Evolutionary conservation across 2,329 filamentous ascomycete genomes (phyloP), one percentile per base, ranked within the genome.

Genomic region (Colletotrichum endophyticum): DNA sequence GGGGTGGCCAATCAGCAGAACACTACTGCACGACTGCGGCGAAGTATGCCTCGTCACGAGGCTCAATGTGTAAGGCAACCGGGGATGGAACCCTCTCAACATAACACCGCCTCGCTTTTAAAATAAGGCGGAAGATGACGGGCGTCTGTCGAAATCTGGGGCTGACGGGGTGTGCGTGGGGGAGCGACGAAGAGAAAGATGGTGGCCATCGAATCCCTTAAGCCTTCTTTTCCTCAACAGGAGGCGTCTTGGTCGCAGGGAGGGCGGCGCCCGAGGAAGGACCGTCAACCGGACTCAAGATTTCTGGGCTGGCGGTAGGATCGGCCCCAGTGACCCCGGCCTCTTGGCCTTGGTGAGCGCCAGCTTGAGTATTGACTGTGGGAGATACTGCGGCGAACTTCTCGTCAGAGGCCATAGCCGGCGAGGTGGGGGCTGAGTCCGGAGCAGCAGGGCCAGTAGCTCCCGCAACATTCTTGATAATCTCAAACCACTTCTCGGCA

Each of bases 401-500:
- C 66, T 81, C 82, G 59, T 83, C 84, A 22, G 82, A 78, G 15
- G 80, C 80, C 57, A 80, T 78, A 19, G 79, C 79, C 19, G 85
- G 84, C 28, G 86, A 86, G 12, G 79, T 77, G 6, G 86, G 84
- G 19, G 75, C 78, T 15, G 80, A 80, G 62, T 81, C 80, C 59
- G 83, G 82, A 44, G 56, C 32, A 19, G 83, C 82, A 11, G 86
- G 82, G 1, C 85, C 87, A 1, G 86, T 86, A 8, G 88, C 85
- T 67, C 92, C 92, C 32, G 91, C 91, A 11, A 92, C 90, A 73
- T 88, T 85, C 62, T 89, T 87, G 81, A 98, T 94, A 78, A 95
- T 88, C 39, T 94, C 91, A 85, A 93, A 96, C 96, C 96, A 99
- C 84, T 95, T 94, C 84, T 94, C 89, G 1, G 96, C 96, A 78